Conservation (phyloP, 2,329 filamentous ascomycete species). For the Verticillium alfalfae region DNA sequence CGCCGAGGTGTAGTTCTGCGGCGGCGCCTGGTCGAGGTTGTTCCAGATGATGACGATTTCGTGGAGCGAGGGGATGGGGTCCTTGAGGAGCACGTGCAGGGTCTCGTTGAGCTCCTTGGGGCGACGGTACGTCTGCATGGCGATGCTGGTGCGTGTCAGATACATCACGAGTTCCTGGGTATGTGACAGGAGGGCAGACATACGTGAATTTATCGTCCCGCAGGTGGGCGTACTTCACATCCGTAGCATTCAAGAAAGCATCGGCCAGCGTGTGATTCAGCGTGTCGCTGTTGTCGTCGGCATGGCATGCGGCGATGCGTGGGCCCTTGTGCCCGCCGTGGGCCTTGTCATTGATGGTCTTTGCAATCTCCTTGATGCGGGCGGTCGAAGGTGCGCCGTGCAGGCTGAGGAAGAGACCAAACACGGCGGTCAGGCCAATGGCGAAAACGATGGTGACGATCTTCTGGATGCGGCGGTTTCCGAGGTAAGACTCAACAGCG, state of each 20-base stretch:
- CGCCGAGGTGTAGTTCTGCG: slow-evolving; percentile 19
- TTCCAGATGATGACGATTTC: slow-evolving; percentile 34
- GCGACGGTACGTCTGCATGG: slow-evolving; percentile 28
- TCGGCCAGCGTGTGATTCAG: background rate
- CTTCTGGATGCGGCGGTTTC: background rate
- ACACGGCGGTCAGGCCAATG: background rate
- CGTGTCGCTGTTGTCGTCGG: background rate
- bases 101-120: slow-evolving; percentile 26
- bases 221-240: slow-evolving; percentile 10
- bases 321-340: background rate
- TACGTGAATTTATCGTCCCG: slow-evolving; percentile 20
- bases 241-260: background rate
- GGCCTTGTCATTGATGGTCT: background rate
- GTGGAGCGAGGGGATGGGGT: slow-evolving; percentile 26
- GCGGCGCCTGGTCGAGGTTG: slow-evolving; percentile 22
- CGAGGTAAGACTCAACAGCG: background rate
- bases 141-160: slow-evolving; percentile 20
- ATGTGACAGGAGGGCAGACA: background rate
- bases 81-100: slow-evolving; percentile 17
- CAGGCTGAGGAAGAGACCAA: background rate
- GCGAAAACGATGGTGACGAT: background rate
- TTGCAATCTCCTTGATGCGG: background rate
- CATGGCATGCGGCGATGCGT: background rate
- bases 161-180: background rate
- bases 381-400: background rate